Base-by-base conservation (phyloP, 495 filamentous ascomycete species). In the Zalerion maritima region DNA sequence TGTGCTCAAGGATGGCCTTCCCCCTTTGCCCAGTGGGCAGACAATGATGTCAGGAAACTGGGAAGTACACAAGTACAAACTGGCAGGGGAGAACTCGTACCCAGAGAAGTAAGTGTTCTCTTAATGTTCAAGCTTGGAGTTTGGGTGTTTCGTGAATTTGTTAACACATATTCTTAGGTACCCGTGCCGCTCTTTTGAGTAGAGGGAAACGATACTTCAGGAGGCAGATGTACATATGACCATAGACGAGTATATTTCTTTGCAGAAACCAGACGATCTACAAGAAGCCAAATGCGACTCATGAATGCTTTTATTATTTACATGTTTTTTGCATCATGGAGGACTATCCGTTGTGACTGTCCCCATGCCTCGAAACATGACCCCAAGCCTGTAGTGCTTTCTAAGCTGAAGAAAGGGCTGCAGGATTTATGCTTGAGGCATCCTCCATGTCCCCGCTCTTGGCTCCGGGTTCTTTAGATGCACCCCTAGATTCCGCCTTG, bases 21-120 rank as follows among this genome's bases (percentile, higher is more conserved):
- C 89, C 30, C 89, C 89, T 6, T 49, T 79, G 35, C 89, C 87
- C 25, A 73, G 71, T 49, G 75, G 77, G 17, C 47, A 72, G 47
- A 70, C 59, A 22, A 36, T 54, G 41, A 40, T 40, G 12, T 32
- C 35, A 0, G 58, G 57, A 3, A 48, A 54, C 26, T 71, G 67
- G 58, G 52, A 56, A 38, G 55, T 64, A 18, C 47, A 69, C 49
- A 63, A 62, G 37, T 77, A 75, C 40, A 47, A 56, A 29, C 36
- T 78, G 37, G 45, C 61, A 4, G 46, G 58, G 35, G 69, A 73
- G 51, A 55, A 57, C 40, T 59, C 69, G 29, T 81, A 76, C 49
- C 41, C 52, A 5, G 57, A 51, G 10, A 34, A 55, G 75, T 79
- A 54, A 59, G 73, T 69, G 8, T 36, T 28, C 25, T 14, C n/a